These are phyloP conservation scores for Stevia rebaudiana DNA, from an alignment of 140 eudicot genomes.

Conservation along the genomic window DNA sequence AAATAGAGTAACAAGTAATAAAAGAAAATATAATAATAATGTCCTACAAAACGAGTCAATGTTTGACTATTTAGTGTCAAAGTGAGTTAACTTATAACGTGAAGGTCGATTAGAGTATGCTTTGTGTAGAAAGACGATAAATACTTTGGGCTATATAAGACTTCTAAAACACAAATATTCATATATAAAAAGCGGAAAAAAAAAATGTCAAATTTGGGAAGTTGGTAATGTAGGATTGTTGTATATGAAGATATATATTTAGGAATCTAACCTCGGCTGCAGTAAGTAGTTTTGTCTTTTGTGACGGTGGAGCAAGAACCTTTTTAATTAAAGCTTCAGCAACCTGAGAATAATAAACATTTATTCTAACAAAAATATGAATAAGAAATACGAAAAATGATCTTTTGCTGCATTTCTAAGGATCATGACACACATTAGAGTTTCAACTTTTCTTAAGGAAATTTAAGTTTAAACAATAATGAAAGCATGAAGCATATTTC, in stretches of 20 bases:
- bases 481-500: background rate
- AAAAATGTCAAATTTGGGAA: background rate
- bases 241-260: background rate
- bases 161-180: background rate
- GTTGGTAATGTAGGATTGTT: too few species aligned
- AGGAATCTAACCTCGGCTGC: conserved; percentile 63
- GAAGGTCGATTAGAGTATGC: background rate
- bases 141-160: background rate
- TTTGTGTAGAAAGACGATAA: background rate
- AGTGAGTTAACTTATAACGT: background rate
- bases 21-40: background rate
- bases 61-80: background rate
- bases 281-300: conserved; percentile 70
- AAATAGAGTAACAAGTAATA: background rate
- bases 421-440: background rate
- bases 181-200: background rate
- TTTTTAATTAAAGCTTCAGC: conserved; percentile 76
- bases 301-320: conserved; percentile 91
- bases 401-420: background rate
- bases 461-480: background rate
- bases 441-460: background rate
- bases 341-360: conserved; percentile 43
- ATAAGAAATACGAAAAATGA: background rate
- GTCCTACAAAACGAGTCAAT: background rate
- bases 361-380: background rate